Base-by-base conservation (phyloP, 2,329 filamentous ascomycete genomes). In the Ophiostoma montium region DNA sequence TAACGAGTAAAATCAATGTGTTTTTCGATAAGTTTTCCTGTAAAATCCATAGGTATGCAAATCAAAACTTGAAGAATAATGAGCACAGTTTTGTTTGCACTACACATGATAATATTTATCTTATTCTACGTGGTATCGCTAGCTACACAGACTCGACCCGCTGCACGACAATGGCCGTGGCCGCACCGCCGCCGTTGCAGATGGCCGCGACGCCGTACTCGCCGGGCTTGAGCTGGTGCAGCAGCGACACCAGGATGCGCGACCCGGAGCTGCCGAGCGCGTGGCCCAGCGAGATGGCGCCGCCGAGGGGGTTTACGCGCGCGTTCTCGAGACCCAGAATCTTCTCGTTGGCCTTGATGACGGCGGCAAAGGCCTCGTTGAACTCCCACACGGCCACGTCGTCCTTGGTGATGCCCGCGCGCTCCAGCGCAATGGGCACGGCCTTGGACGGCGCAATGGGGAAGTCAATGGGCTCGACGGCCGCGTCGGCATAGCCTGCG, bases 321-420 rank as follows among this genome's bases (percentile, higher is more conserved):
- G 86, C 86, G 43, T 76, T 73, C 55, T 89, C 76, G 2, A 95
- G 76, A 39, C 84, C 86, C 32, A 95, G 76, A 54, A 94, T 88
- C 82, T 82, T 39, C 60, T 86, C 83, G 61, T 96, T 95, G 38
- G 90, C 89, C 63, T 92, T 88, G 65, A 95, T 92, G 30, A 95
- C 89, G 5, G 86, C 86, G 27, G 92, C 90, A 62, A 98, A 98
- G 0, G 92, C 92, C 69, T 98, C 92, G 65, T 98, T 98, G 67
- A 98, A 95, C 65, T 96, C 92, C 90, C 92, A 96, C 19, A 95
- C 70, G 5, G 90, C 82, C 42, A 98, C 87, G 64, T 96, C 85
- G 43, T 94, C 84, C 67, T 89, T 87, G 55, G 79, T 86, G 57
- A 98, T 89, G 11, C 90, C 89, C 1, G 92, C 92, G 50, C 89